Percentiles rank a stretch among this genome's conserved stretches.
phyloP scores from a whole-genome alignment of 2,329 filamentous ascomycete species.

The Aureobasidium sp. region DNA sequence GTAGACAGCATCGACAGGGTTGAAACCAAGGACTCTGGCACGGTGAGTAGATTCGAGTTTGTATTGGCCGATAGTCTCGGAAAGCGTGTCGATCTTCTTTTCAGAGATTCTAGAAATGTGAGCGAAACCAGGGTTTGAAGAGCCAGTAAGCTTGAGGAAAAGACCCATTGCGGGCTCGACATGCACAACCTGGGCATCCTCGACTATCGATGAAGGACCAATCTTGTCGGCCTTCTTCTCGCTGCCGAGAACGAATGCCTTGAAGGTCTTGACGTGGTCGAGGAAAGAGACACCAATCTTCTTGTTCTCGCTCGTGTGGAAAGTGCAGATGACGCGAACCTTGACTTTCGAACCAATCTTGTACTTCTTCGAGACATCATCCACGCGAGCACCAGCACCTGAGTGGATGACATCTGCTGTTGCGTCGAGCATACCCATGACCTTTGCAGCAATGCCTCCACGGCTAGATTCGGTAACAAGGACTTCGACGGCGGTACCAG shows the following conservation, averaged over 20 bases:
- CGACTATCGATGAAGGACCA: constrained; percentile 65
- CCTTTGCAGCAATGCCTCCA: constrained; percentile 75
- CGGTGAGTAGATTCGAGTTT: constrained; percentile 73
- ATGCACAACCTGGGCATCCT: constrained; percentile 68
- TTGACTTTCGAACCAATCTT: constrained; percentile 78
- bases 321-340: constrained; percentile 80
- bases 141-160: constrained; percentile 63
- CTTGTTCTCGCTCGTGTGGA: constrained; percentile 66
- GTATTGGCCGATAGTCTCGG: constrained; percentile 67
- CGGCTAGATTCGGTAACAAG: constrained; percentile 67
- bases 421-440: constrained; percentile 84
- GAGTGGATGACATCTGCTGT: constrained; percentile 89
- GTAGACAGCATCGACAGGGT: constrained; percentile 75
- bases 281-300: constrained; percentile 85
- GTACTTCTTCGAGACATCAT: constrained; percentile 67
- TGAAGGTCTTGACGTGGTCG: constrained; percentile 55
- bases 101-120: constrained; percentile 92
- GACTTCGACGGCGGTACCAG: constrained; percentile 82
- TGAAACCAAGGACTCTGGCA: constrained; percentile 79
- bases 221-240: constrained; percentile 34
- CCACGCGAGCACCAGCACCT: constrained; percentile 56
- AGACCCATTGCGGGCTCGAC: constrained; percentile 75
- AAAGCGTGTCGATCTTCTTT: constrained; percentile 76
- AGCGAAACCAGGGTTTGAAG: constrained; percentile 69
- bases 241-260: constrained; percentile 47